Conservation (phyloP, 495 filamentous ascomycete species). For the Penicillium herquei region DNA sequence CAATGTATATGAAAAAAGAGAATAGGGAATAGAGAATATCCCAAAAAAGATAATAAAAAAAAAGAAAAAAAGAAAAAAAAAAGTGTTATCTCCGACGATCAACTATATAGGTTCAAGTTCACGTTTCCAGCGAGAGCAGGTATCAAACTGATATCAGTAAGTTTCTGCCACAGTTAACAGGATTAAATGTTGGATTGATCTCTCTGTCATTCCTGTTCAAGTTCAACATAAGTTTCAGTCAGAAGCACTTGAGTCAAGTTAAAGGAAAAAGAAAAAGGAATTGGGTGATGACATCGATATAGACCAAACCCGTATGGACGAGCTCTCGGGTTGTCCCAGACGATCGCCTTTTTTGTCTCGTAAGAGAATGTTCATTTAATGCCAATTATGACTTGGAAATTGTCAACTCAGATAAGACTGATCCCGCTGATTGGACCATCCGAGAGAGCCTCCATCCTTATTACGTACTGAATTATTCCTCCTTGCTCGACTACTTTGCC, state of each 20-base stretch:
- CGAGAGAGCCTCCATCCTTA: conserved; percentile 11
- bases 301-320: conserved; percentile 2
- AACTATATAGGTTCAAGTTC: neutral
- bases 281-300: conserved; percentile 22
- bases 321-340: conserved; percentile 13
- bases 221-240: neutral
- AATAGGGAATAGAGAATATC: too few relatives aligned
- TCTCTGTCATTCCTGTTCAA: conserved; percentile 30
- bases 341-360: conserved; percentile 30
- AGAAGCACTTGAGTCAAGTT: neutral
- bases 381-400: conserved; percentile 22
- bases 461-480: conserved; percentile 26
- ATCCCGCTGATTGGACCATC: conserved; percentile 16
- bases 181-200: conserved; percentile 31
- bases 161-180: conserved; percentile 13
- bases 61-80: neutral
- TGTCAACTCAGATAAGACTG: conserved; percentile 29
- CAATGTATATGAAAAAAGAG: neutral
- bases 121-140: too few relatives aligned
- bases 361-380: conserved; percentile 17
- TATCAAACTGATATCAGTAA: neutral
- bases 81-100: conserved; percentile 21
- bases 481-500: neutral
- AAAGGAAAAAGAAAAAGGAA: neutral
- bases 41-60: neutral